A percentile compares a stretch with the other conserved stretches of the same genome.
Evolutionary conservation across 2,329 filamentous ascomycete genomes (phyloP).

Genomic region (Pseudogymnoascus verrucosus): DNA sequence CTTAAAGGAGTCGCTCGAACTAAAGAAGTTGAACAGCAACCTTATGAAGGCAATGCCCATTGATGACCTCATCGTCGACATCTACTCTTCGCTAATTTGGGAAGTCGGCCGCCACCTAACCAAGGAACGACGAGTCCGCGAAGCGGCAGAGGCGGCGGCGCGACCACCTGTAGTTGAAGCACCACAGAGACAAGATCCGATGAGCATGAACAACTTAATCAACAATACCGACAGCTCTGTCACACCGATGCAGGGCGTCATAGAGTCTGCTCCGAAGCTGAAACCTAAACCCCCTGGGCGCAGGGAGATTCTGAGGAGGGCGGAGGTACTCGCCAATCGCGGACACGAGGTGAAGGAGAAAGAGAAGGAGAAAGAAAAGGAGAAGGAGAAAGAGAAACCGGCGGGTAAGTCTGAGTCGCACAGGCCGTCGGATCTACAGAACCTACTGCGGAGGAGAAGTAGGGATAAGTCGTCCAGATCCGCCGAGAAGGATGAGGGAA

Average conservation of each 20-base stretch:
- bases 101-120: slow-evolving; percentile 47
- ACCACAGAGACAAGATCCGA: slow-evolving; percentile 19
- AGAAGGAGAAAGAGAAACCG: slow-evolving; percentile 20
- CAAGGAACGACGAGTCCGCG: slow-evolving; percentile 34
- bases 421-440: background rate
- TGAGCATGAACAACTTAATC: slow-evolving; percentile 26
- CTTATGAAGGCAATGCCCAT: slow-evolving; percentile 80
- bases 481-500: background rate
- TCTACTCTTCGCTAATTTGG: slow-evolving; percentile 70
- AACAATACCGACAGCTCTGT: slow-evolving; percentile 23
- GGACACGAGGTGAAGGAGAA: slow-evolving; percentile 13
- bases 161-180: background rate
- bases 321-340: slow-evolving; percentile 36
- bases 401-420: background rate
- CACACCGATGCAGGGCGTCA: background rate
- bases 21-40: slow-evolving; percentile 74
- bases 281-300: slow-evolving; percentile 31
- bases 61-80: slow-evolving; percentile 89
- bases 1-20: slow-evolving; percentile 57
- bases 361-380: slow-evolving; percentile 15
- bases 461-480: background rate
- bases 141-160: slow-evolving; percentile 19
- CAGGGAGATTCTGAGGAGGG: slow-evolving; percentile 50
- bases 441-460: background rate
- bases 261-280: slow-evolving; percentile 27